phyloP scores from a whole-genome alignment of 768 basidiomycete species.

The Terana coerulea region DNA sequence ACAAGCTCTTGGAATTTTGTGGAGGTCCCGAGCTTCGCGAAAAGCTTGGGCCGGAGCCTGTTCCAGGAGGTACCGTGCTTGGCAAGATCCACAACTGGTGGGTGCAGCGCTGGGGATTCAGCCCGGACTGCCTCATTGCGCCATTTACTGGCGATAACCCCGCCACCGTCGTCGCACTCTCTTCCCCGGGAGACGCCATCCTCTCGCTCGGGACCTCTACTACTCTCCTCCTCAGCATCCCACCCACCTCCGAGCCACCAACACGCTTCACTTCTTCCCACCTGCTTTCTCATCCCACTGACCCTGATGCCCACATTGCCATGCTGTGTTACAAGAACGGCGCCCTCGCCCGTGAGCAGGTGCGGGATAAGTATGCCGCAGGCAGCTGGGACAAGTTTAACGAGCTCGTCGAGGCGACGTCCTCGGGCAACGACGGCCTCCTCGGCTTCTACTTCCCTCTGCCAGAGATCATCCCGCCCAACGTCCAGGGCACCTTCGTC shows the following conservation, averaged over 20 bases:
- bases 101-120: conserved; percentile 73
- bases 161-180: conserved; percentile 72
- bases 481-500: conserved; percentile 67
- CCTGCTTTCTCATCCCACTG: conserved; percentile 67
- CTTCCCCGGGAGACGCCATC: conserved; percentile 75
- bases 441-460: conserved; percentile 80
- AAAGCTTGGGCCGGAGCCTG: conserved; percentile 77
- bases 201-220: conserved; percentile 88
- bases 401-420: conserved; percentile 48
- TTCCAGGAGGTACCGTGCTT: conserved; percentile 62
- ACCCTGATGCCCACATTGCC: conserved; percentile 62
- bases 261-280: conserved; percentile 73
- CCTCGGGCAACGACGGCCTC: conserved; percentile 55
- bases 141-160: conserved; percentile 92
- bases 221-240: conserved; percentile 76
- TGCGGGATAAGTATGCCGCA: conserved; percentile 62
- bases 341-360: conserved; percentile 73
- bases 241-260: conserved; percentile 59
- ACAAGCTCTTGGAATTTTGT: conserved; percentile 57
- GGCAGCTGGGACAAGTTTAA: conserved; percentile 71
- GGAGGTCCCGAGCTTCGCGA: conserved; percentile 61
- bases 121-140: conserved; percentile 70
- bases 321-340: conserved; percentile 95
- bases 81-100: conserved; percentile 70
- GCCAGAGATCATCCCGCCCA: conserved; percentile 84